Evolutionary conservation across 768 basidiomycete genomes (phyloP).

Genomic region (Pilatotrama ljubarskyi): DNA sequence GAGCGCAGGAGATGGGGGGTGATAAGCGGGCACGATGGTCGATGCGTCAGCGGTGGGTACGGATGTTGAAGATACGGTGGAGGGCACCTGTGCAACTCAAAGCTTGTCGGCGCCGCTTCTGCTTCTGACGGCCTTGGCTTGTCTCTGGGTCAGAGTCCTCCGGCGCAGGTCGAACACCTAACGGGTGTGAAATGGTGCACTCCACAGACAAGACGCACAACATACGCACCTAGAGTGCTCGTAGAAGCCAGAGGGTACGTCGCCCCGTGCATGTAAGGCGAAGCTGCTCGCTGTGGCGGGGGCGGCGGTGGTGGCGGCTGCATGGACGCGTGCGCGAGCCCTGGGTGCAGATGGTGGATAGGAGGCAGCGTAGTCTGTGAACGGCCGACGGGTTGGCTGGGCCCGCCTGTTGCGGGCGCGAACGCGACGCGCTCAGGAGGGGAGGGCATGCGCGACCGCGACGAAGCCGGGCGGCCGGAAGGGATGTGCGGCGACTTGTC

Average conservation of each 20-base stretch:
- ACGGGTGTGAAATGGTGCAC: background rate
- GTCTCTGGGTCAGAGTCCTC: slow-evolving; percentile 62
- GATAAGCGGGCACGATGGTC: slow-evolving; percentile 10
- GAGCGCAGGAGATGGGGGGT: slow-evolving; percentile 3
- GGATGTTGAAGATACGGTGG: slow-evolving; percentile 12
- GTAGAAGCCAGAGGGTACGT: slow-evolving; percentile 21
- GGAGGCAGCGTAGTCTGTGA: slow-evolving; percentile 52
- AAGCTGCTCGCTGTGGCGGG: slow-evolving; percentile 23
- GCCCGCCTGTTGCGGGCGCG: slow-evolving; percentile 22
- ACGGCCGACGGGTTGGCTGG: slow-evolving; percentile 17
- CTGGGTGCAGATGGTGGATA: slow-evolving; percentile 68
- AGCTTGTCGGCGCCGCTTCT: slow-evolving; percentile 80
- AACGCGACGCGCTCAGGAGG: slow-evolving; percentile 29
- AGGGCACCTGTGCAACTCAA: slow-evolving; percentile 78
- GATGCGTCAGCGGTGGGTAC: slow-evolving; percentile 13
- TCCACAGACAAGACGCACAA: background rate
- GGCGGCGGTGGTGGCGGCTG: slow-evolving; percentile 29
- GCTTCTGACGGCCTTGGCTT: slow-evolving; percentile 66
- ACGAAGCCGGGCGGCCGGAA: slow-evolving; percentile 29
- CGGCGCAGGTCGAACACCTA: slow-evolving; percentile 37
- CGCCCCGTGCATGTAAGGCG: slow-evolving; percentile 26
- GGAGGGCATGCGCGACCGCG: slow-evolving; percentile 28
- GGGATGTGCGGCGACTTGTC: slow-evolving; percentile 37
- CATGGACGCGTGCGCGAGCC: slow-evolving; percentile 53
- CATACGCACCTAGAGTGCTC: slow-evolving; percentile 22